A percentile compares a stretch with the other conserved stretches of the same genome.
phyloP scores from a whole-genome alignment of 2,329 filamentous ascomycete genomes.

The Penicillium expansum region DNA sequence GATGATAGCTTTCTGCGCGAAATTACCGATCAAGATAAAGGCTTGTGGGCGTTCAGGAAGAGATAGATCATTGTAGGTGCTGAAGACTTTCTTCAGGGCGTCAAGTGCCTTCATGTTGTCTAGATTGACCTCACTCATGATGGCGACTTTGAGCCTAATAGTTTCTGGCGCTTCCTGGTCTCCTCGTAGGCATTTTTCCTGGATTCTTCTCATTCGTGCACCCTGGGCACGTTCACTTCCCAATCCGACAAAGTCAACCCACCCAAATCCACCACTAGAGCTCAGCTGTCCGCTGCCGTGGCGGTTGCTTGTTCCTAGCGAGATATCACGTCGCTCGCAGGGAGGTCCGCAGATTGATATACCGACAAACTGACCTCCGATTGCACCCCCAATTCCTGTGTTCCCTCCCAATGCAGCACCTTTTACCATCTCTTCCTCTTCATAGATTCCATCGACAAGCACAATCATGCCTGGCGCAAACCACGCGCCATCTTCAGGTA shows the following conservation, averaged over 20 bases:
- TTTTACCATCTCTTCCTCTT: constrained; percentile 73
- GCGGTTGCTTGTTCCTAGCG: constrained; percentile 66
- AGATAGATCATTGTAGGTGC: constrained; percentile 66
- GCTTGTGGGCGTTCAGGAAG: constrained; percentile 67
- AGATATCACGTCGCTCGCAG: constrained; percentile 77
- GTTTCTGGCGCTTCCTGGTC: constrained; percentile 28
- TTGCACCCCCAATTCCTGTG: constrained; percentile 80
- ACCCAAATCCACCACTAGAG: constrained; percentile 80
- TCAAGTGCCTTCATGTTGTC: constrained; percentile 79
- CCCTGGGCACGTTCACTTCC: constrained; percentile 86
- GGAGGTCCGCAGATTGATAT: constrained; percentile 91
- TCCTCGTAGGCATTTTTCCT: constrained; percentile 62
- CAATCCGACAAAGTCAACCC: constrained; percentile 92
- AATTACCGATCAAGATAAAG: constrained; percentile 85
- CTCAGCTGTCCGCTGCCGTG: constrained; percentile 36
- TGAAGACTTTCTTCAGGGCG: constrained; percentile 75
- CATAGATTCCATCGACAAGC: constrained; percentile 91
- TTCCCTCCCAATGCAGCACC: constrained; percentile 71
- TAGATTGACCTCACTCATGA: constrained; percentile 82
- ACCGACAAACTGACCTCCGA: constrained; percentile 87
- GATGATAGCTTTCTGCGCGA: constrained; percentile 59
- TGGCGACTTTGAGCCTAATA: constrained; percentile 57
- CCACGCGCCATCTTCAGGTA: constrained; percentile 85
- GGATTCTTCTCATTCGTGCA: constrained; percentile 75
- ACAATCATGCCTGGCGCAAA: constrained; percentile 96